Conservation (phyloP, 2,329 filamentous ascomycete genomes). For the Sclerotinia minor region DNA sequence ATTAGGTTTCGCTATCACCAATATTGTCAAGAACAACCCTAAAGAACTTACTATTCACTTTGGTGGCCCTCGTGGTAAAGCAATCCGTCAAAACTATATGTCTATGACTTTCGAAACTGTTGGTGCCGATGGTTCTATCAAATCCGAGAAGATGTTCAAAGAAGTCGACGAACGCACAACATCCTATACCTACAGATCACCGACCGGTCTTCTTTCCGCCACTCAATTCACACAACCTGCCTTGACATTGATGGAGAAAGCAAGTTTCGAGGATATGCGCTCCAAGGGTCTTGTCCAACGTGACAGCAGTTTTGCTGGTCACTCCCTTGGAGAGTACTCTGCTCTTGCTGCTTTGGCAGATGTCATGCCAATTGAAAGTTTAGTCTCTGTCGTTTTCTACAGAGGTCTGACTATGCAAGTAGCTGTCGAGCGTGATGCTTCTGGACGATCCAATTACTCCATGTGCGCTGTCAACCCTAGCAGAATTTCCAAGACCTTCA, state of each 20-base stretch:
- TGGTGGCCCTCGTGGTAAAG: slow-evolving; percentile 92
- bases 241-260: slow-evolving; percentile 98
- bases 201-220: slow-evolving; percentile 89
- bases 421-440: slow-evolving; percentile 91
- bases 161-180: slow-evolving; percentile 89
- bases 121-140: slow-evolving; percentile 84
- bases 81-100: slow-evolving; percentile 99
- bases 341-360: slow-evolving; percentile 93
- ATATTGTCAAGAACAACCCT: slow-evolving; percentile 99
- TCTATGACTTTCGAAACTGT: slow-evolving; percentile 99
- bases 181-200: slow-evolving; percentile 96
- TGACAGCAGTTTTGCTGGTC: slow-evolving; percentile 95
- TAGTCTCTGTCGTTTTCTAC: slow-evolving; percentile 99
- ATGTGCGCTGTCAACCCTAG: slow-evolving; percentile 99
- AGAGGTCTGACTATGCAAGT: slow-evolving; percentile 99
- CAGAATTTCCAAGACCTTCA: slow-evolving; percentile 97
- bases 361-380: slow-evolving; percentile 98
- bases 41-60: slow-evolving; percentile 99
- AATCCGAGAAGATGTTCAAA: slow-evolving; percentile 99
- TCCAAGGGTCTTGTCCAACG: slow-evolving; percentile 92
- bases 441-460: slow-evolving; percentile 93
- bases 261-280: slow-evolving; percentile 98
- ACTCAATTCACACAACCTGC: slow-evolving; percentile 99
- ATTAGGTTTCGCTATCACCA: slow-evolving; percentile 87
- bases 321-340: slow-evolving; percentile 98